phyloP scores from a whole-genome alignment of 2,329 filamentous ascomycete genomes.

The Phialophora expanda region DNA sequence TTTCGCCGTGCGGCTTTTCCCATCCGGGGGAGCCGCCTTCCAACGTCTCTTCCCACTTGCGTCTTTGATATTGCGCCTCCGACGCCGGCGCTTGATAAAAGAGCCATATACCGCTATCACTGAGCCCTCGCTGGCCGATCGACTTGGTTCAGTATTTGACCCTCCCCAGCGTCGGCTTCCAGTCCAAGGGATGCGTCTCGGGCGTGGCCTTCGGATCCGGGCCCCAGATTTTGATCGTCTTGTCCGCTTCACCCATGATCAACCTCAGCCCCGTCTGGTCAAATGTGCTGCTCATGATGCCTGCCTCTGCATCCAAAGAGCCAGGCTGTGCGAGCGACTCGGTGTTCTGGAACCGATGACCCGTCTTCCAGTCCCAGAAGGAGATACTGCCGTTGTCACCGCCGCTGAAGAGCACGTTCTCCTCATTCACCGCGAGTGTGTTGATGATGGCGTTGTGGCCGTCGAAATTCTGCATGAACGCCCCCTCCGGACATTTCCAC shows the following conservation, averaged over 20 bases:
- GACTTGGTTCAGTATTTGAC: conserved; percentile 67
- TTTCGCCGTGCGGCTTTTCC: neutral
- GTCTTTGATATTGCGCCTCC: neutral
- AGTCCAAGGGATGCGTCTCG: conserved; percentile 88
- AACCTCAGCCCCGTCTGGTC: conserved; percentile 86
- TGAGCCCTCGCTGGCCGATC: neutral
- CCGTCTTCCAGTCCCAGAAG: conserved; percentile 99
- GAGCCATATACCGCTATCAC: neutral
- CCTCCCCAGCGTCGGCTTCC: conserved; percentile 80
- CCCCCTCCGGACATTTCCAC: conserved; percentile 97
- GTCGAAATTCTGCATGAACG: conserved; percentile 99
- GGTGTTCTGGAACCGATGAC: conserved; percentile 84
- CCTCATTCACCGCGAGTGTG: conserved; percentile 87
- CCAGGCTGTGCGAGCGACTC: conserved; percentile 94
- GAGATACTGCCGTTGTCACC: conserved; percentile 95
- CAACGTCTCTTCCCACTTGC: neutral
- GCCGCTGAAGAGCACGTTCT: conserved; percentile 93
- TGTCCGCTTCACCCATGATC: conserved; percentile 94
- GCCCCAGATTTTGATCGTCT: conserved; percentile 99
- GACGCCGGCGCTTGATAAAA: conserved; percentile 30
- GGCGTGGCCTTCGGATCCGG: conserved; percentile 88
- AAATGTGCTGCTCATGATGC: conserved; percentile 92
- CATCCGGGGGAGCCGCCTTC: neutral
- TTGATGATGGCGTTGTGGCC: conserved; percentile 98
- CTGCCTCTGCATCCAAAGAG: conserved; percentile 89